Conservation (phyloP, 441 rosid genomes). For the Eutrema salsugineum region DNA sequence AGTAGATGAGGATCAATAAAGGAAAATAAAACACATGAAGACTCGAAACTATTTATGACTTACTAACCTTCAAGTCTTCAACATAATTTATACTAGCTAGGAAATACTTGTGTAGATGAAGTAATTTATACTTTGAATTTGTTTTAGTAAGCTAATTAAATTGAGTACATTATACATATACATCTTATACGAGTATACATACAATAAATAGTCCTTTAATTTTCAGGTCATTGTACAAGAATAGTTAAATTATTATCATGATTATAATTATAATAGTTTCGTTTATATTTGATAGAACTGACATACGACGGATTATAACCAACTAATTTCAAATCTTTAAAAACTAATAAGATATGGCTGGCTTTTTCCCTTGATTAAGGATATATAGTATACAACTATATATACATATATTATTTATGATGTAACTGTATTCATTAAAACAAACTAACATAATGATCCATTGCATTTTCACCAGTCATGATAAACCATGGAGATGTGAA, state of each 20-base stretch:
- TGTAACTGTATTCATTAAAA: neutral
- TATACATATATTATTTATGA: neutral
- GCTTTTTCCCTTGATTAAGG: no score
- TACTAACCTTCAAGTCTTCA: no score
- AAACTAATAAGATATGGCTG: no score
- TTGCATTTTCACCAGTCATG: neutral
- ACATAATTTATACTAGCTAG: neutral
- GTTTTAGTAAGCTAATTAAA: neutral
- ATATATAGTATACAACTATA: neutral
- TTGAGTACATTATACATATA: no score
- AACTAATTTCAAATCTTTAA: no score
- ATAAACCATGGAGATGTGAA: neutral
- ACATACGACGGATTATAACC: no score
- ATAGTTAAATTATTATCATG: no score
- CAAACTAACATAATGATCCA: neutral
- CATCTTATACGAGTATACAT: no score
- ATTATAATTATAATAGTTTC: no score
- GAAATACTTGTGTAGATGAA: neutral
- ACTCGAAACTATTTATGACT: neutral
- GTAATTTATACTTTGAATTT: neutral
- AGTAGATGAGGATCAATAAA: neutral
- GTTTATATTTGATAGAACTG: no score
- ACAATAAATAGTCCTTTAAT: no score
- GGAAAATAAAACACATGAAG: neutral
- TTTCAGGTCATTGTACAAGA: no score